Evolutionary conservation across 257 asterid species (phyloP).

Genomic region (Avicennia marina): DNA sequence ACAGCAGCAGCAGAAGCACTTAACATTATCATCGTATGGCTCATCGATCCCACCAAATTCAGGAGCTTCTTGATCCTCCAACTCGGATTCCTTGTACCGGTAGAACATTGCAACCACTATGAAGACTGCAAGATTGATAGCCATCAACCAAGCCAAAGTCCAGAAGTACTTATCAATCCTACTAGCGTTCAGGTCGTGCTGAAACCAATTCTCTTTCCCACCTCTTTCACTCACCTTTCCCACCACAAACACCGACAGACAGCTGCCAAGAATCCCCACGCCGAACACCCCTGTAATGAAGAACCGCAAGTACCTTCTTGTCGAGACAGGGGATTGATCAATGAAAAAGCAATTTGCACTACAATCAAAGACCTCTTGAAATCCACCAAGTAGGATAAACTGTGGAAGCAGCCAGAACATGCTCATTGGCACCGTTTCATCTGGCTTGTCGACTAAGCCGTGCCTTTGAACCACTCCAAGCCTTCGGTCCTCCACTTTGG

Average conservation of each 20-base stretch:
- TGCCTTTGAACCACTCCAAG: constrained; percentile 29
- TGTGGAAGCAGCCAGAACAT: constrained; percentile 50
- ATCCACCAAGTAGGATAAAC: constrained; percentile 31
- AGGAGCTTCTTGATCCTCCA: constrained; percentile 8
- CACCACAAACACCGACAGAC: constrained; percentile 26
- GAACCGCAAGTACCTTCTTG: constrained; percentile 14
- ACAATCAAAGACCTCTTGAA: constrained; percentile 15
- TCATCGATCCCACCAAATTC: no score
- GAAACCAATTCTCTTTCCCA: constrained; percentile 42
- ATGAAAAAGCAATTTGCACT: constrained; percentile 22
- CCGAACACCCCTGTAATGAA: constrained; percentile 21
- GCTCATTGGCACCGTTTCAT: constrained; percentile 31
- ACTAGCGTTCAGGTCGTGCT: constrained; percentile 28
- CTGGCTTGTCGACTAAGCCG: constrained; percentile 35
- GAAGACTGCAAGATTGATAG: constrained; percentile 27
- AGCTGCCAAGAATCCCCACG: constrained; percentile 26
- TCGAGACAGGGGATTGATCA: constrained; percentile 27
- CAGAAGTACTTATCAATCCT: constrained; percentile 47
- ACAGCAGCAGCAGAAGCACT: no score
- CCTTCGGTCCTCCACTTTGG: constrained; percentile 42
- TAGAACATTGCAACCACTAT: constrained; percentile 22
- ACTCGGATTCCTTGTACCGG: constrained; percentile 25
- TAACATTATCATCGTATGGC: no score
- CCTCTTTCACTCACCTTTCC: constrained; percentile 37
- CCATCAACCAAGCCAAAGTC: constrained; percentile 41